Conservation (phyloP, 805 yeast species). For the Blastobotrys peoriensis region DNA sequence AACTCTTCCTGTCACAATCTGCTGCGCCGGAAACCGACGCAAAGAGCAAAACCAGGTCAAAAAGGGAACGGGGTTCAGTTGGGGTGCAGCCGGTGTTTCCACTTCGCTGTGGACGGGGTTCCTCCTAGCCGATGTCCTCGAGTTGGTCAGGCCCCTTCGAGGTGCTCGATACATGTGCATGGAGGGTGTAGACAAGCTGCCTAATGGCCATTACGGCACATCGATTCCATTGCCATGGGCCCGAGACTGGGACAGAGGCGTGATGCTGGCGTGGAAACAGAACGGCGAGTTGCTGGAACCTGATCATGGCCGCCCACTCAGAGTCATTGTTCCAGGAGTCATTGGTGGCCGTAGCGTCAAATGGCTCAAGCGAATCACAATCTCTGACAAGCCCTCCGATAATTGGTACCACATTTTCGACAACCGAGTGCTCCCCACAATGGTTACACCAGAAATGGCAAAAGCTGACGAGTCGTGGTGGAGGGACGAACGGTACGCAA, state of each 20-base stretch:
- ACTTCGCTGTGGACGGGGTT: too few species aligned
- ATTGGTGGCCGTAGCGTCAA: conserved; percentile 38
- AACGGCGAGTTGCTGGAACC: conserved; percentile 33
- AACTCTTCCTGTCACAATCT: too few species aligned
- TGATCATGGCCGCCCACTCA: conserved; percentile 35
- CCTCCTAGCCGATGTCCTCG: too few species aligned
- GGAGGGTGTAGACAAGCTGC: too few species aligned
- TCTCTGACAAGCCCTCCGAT: conserved; percentile 30
- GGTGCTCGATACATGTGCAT: too few species aligned
- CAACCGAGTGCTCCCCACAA: conserved; percentile 34
- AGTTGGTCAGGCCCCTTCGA: too few species aligned
- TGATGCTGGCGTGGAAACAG: conserved; percentile 33
- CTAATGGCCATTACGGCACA: too few species aligned
- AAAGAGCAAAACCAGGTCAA: too few species aligned
- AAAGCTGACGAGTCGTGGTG: conserved; percentile 32
- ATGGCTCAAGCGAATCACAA: conserved; percentile 29
- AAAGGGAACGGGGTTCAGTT: too few species aligned
- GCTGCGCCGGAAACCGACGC: too few species aligned
- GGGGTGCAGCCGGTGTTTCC: too few species aligned
- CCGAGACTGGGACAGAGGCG: conserved; percentile 29
- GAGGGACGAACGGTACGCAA: conserved; percentile 35
- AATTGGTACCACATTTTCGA: conserved; percentile 36
- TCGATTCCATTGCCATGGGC: conserved; percentile 35
- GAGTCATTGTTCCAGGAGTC: conserved; percentile 35
- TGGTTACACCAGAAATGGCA: conserved; percentile 33